phyloP scores from a whole-genome alignment of 805 yeast genomes.

The Candida montana region DNA sequence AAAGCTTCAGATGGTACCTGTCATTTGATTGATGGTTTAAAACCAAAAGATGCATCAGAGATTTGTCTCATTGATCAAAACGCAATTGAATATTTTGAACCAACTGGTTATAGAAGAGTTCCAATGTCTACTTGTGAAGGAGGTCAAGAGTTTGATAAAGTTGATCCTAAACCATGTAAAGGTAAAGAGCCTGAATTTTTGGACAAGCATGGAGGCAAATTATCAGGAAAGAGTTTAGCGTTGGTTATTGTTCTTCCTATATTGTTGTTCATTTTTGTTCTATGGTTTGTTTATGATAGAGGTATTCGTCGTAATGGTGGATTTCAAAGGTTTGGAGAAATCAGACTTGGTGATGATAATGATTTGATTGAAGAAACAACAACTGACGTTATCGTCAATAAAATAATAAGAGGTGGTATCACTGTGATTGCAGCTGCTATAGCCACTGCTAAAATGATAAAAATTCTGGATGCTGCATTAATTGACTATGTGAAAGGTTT shows the following conservation, averaged over 20 bases:
- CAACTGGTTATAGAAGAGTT: conserved; percentile 88
- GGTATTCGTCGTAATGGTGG: conserved; percentile 74
- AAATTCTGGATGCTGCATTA: conserved; percentile 17
- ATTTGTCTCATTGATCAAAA: conserved; percentile 50
- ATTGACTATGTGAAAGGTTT: conserved; percentile 14
- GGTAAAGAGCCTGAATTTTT: conserved; percentile 68
- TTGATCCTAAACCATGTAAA: conserved; percentile 74
- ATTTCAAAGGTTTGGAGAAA: conserved; percentile 69
- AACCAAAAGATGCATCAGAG: conserved; percentile 58
- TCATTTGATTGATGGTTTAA: conserved; percentile 64
- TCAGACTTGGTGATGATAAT: conserved; percentile 75
- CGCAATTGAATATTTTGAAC: conserved; percentile 67
- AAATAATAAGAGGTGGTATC: conserved; percentile 29
- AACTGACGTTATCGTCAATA: conserved; percentile 59
- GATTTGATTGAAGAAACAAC: conserved; percentile 52
- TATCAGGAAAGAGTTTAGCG: conserved; percentile 46
- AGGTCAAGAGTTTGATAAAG: conserved; percentile 66
- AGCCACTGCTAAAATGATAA: conserved; percentile 27
- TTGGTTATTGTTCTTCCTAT: conserved; percentile 55
- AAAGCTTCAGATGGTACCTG: conserved; percentile 79
- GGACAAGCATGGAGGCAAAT: conserved; percentile 44
- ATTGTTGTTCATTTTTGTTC: conserved; percentile 31
- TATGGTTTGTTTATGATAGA: conserved; percentile 59
- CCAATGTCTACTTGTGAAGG: conserved; percentile 84
- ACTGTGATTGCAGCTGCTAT: conserved; percentile 29